Percentiles rank a stretch among this genome's conserved stretches.
phyloP scores from a whole-genome alignment of 345 rosid genomes.

The Sonneratia caseolaris region DNA sequence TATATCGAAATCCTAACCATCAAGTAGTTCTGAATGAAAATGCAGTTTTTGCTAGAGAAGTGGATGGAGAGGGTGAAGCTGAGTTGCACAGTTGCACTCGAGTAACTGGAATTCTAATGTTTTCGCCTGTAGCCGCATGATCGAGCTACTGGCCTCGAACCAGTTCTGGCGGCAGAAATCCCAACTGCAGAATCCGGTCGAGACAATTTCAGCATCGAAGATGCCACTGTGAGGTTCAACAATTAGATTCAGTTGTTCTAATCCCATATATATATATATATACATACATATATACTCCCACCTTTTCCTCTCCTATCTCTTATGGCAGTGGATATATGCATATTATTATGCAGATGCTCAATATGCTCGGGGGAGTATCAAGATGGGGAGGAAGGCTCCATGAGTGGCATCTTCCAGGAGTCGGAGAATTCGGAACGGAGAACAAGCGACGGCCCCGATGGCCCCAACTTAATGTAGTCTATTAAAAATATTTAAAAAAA shows the following conservation, averaged over 20 bases:
- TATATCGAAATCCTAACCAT: not conserved
- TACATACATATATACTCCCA: too few relatives aligned
- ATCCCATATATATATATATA: too few relatives aligned
- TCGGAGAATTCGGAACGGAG: not conserved
- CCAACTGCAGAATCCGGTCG: conserved; percentile 44
- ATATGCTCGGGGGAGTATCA: conserved; percentile 63
- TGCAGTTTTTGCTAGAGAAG: too few relatives aligned
- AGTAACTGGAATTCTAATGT: not conserved
- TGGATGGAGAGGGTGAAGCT: too few relatives aligned
- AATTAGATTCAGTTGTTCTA: too few relatives aligned
- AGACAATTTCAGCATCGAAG: conserved; percentile 41
- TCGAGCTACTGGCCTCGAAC: conserved; percentile 38
- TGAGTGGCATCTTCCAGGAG: not conserved
- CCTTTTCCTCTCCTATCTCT: not conserved
- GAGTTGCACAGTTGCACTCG: too few relatives aligned
- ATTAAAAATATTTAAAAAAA: too few relatives aligned
- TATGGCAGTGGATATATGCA: too few relatives aligned
- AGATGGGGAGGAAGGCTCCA: conserved; percentile 31
- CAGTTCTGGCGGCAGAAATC: conserved; percentile 51
- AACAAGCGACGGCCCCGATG: not conserved
- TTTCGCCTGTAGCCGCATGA: conserved; percentile 30
- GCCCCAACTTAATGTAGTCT: not conserved
- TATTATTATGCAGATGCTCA: conserved; percentile 35
- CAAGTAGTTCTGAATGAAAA: not conserved
- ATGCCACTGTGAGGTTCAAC: conserved; percentile 39